Percentiles rank a stretch among this genome's conserved stretches.
Conservation (phyloP, 2,329 filamentous ascomycete genomes). For the Fusarium nanum region DNA sequence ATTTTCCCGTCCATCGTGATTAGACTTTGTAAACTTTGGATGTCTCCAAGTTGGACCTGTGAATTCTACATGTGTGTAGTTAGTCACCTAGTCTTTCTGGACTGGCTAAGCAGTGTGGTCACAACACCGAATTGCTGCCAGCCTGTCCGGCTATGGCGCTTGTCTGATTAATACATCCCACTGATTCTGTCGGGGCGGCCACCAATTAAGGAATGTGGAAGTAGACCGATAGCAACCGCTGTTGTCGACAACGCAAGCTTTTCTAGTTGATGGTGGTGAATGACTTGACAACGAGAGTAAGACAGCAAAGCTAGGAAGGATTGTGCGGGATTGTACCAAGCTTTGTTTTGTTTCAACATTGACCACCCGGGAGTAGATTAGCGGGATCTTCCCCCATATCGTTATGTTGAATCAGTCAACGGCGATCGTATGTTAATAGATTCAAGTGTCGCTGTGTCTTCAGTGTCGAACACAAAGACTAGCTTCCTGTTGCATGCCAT, state of each 20-base stretch:
- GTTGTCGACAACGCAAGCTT: background rate
- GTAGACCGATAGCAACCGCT: background rate
- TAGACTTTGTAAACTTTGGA: no score
- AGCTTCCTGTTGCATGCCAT: background rate
- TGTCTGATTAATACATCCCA: background rate
- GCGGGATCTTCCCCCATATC: background rate
- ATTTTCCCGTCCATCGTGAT: constrained; percentile 2
- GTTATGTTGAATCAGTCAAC: background rate
- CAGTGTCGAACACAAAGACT: background rate
- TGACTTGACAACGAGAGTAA: background rate
- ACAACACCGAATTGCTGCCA: background rate
- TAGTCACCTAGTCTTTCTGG: background rate
- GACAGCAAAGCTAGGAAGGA: background rate
- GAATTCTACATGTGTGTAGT: background rate
- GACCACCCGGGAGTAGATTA: background rate
- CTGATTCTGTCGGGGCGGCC: background rate
- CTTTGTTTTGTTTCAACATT: constrained; percentile 2
- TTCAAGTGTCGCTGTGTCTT: no score
- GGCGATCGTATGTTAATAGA: background rate
- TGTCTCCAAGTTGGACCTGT: background rate
- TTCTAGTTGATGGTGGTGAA: background rate
- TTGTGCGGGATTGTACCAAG: background rate
- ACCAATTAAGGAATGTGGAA: constrained; percentile 2
- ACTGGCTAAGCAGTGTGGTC: background rate
- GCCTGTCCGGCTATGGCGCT: background rate